These are phyloP conservation scores for Mastigamoeba balamuthi DNA, from an alignment of 78 protist genomes.

Conservation along the genomic window DNA sequence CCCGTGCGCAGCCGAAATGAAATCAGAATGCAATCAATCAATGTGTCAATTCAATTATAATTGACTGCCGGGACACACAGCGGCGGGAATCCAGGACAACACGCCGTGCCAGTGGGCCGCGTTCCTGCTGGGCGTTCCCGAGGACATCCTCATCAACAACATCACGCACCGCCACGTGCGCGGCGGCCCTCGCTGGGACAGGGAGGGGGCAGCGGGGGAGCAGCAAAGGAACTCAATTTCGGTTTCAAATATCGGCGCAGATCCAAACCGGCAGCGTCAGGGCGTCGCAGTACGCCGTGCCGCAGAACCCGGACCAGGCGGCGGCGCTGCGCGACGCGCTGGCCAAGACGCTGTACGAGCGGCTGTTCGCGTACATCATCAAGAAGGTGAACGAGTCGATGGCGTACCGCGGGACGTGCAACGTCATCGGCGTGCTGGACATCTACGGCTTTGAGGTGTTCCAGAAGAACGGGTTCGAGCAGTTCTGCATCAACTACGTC, in stretches of 20 bases:
- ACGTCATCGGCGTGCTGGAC: constrained; percentile 1
- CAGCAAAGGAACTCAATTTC: too few species aligned
- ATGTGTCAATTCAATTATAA: too few species aligned
- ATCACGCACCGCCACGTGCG: too few species aligned
- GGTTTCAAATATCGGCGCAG: too few species aligned
- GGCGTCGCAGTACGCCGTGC: too few species aligned
- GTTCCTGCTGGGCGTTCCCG: constrained; percentile 13
- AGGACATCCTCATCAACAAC: too few species aligned
- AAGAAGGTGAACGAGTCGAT: constrained; percentile 50
- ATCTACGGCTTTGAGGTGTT: constrained; percentile 5
- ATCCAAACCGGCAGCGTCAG: too few species aligned
- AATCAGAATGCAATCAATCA: too few species aligned
- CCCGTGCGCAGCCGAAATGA: too few species aligned
- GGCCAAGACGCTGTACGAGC: constrained; percentile 84
- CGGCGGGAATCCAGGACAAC: constrained; percentile 23
- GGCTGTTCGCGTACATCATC: constrained; percentile 85
- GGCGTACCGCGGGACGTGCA: neutral
- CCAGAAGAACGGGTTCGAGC: constrained; percentile 8
- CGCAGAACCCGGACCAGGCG: constrained; percentile 9
- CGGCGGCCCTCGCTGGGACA: too few species aligned
- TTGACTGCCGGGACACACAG: constrained; percentile 44
- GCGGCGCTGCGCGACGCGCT: constrained; percentile 78
- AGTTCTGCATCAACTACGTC: constrained; percentile 49
- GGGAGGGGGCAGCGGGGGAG: too few species aligned
- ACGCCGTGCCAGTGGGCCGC: constrained; percentile 37